Evolutionary conservation across 1,284 basidiomycete species (phyloP), one percentile per base, ranked within the genome.

Genomic region (Fereydounia khargensis): DNA sequence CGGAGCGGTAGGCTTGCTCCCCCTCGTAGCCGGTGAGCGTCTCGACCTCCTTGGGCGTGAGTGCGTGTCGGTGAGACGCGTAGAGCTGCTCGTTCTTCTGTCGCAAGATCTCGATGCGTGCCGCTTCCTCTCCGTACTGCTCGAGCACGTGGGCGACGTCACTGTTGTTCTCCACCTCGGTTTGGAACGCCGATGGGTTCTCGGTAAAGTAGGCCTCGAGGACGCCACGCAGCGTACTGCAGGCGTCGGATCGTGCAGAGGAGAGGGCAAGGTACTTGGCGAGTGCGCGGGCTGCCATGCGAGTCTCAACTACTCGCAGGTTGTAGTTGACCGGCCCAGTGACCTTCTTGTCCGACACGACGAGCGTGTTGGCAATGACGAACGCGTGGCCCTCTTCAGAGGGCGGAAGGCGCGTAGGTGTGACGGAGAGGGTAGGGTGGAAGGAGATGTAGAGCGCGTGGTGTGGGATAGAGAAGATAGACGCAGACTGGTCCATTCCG

Each of bases 401-500:
- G 0, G 43, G 25, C 0, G 73, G 73, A 4, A 74, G 35, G 3
- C 27, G 38, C 6, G 60, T 63, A 2, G 68, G 65, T 14, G 44
- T 23, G 0, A 63, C 56, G 1, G 33, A 21, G 7, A 75, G 55
- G 14, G 39, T 33, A 1, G 73, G 73, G 23, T 49, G 56, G 49
- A 75, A 75, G 9, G 65, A 64, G 24, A 75, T 70, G 44, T 59
- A 71, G 9, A 75, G 49, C 1, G 70, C 70, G 28, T 66, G 59
- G 28, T 60, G 43, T 8, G 64, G 61, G 27, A 64, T 58, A 23
- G 61, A 47, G 27, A 74, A 75, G 42, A 75, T 68, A n/a, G 62
- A 66, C 0, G 67, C 73, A 3, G 62, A 49, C 37, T 75, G 73
- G 45, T 75, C 73, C 73, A 75, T 75, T 14, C 72, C 73, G 16